Evolutionary conservation across 345 rosid genomes (phyloP), one percentile per base, ranked within the genome.

Genomic region (Boechera retrofracta): DNA sequence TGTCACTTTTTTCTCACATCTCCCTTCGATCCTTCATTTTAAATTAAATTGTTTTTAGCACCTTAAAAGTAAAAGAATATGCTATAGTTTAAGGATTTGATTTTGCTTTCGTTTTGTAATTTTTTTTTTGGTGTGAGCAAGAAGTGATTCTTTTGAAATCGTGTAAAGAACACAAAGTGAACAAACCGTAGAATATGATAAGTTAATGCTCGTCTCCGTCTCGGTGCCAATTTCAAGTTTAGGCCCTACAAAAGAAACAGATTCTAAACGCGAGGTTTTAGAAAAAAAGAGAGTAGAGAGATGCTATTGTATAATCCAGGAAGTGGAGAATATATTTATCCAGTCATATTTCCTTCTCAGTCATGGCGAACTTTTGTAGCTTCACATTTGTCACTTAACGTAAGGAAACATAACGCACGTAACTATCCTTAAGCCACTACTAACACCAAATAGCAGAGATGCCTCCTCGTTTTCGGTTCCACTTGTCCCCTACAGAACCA

Each of bases 161-260:
- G 47, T 62, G 33, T 45, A 41, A 54, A 53, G 75, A 76, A 7
- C 26, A 62, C 44, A 76, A 62, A 52, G 54, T 36, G 45, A 60
- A 59, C 29, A 68, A 32, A 26, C n/a, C 7, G 15, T 11, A 7
- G 69, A 63, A 70, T 54, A 47, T 77, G 80, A 77, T 77, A 77
- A 71, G 80, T 64, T 71, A 64, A 56, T 77, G 76, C 80, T 77
- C 76, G 67, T 64, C 80, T 77, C 67, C 49, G 35, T 77, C 75
- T 54, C 32, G 21, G 67, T 13, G 69, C 42, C 57, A 38, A 28
- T 38, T 59, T 67, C 67, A 24, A 52, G 51, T 41, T 51, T 60
- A 42, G 69, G 54, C 69, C 74, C 45, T 52, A 68, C 54, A 31
- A 60, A 59, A 16, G n/a, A 60, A 36, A 59, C 32, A 38, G 48